Conservation (phyloP, 164 flowering plant genomes). For the Brasenia schreberi region DNA sequence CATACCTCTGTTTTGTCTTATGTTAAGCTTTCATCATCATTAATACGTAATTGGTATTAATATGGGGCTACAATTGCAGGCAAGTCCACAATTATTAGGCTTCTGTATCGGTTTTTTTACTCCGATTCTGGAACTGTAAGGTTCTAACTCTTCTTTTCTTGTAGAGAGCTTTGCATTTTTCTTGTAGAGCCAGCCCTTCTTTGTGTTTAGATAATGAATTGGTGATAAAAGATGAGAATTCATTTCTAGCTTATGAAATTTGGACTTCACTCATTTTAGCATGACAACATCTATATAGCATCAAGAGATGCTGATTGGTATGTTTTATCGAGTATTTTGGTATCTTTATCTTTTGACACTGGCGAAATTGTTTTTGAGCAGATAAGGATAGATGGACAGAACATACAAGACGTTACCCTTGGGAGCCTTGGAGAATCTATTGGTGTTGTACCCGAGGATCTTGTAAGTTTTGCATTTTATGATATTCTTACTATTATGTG, state of each 20-base stretch:
- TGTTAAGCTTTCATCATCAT: no score
- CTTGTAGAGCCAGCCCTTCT: no score
- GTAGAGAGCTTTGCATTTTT: no score
- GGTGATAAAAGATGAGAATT: no score
- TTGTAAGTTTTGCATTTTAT: constrained; percentile 33
- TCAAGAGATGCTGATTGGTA: no score
- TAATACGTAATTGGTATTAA: no score
- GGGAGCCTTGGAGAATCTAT: constrained; percentile 68
- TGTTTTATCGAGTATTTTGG: not conserved
- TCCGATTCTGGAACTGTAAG: constrained; percentile 71
- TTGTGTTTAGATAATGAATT: no score
- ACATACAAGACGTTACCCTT: constrained; percentile 52
- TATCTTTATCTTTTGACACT: not conserved
- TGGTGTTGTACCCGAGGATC: constrained; percentile 97
- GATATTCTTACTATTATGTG: not conserved
- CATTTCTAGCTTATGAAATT: no score
- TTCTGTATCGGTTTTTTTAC: constrained; percentile 91
- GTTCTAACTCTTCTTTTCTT: constrained; percentile 2
- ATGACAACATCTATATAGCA: not conserved
- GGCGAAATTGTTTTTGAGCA: constrained; percentile 14
- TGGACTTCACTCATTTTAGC: not conserved
- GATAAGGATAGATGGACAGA: constrained; percentile 88
- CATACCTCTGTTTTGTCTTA: no score
- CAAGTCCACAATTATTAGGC: constrained; percentile 83
- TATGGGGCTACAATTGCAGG: constrained; percentile 42